These are phyloP conservation scores for Trichoderma virens DNA, from an alignment of 495 filamentous ascomycete genomes.

Conservation along the genomic window DNA sequence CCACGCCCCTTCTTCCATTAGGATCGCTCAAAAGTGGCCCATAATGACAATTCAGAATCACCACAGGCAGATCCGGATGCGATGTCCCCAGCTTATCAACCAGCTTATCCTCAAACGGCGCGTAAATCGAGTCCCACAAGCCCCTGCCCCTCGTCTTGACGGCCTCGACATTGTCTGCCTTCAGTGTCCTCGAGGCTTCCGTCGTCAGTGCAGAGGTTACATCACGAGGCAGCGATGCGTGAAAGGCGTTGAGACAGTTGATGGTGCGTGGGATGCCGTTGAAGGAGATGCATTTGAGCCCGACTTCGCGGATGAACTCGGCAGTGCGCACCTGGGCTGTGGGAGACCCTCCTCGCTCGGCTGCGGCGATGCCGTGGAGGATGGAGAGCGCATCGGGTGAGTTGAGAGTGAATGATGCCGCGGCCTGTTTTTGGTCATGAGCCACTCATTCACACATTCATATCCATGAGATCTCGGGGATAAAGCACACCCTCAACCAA, in stretches of 20 bases:
- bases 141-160: slow-evolving; percentile 48
- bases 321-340: slow-evolving; percentile 46
- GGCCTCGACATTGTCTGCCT: slow-evolving; percentile 38
- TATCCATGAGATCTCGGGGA: too few relatives aligned
- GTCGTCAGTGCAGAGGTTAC: slow-evolving; percentile 38
- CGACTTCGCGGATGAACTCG: slow-evolving; percentile 71
- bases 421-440: slow-evolving; percentile 19
- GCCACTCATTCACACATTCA: background rate
- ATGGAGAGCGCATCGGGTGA: slow-evolving; percentile 25
- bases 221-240: slow-evolving; percentile 40
- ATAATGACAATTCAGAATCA: slow-evolving; percentile 64
- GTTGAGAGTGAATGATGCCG: slow-evolving; percentile 31
- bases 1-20: slow-evolving; percentile 21
- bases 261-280: slow-evolving; percentile 79
- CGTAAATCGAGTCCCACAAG: slow-evolving; percentile 68
- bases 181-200: slow-evolving; percentile 41
- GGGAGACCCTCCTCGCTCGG: slow-evolving; percentile 14
- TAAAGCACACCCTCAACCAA: background rate
- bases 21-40: slow-evolving; percentile 63
- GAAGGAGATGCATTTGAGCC: slow-evolving; percentile 76
- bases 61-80: slow-evolving; percentile 72
- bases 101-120: slow-evolving; percentile 61
- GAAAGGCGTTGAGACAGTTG: slow-evolving; percentile 66
- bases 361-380: slow-evolving; percentile 44
- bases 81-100: slow-evolving; percentile 55